phyloP scores from a whole-genome alignment of 2,329 filamentous ascomycete species.

The Cytospora schulzeri region DNA sequence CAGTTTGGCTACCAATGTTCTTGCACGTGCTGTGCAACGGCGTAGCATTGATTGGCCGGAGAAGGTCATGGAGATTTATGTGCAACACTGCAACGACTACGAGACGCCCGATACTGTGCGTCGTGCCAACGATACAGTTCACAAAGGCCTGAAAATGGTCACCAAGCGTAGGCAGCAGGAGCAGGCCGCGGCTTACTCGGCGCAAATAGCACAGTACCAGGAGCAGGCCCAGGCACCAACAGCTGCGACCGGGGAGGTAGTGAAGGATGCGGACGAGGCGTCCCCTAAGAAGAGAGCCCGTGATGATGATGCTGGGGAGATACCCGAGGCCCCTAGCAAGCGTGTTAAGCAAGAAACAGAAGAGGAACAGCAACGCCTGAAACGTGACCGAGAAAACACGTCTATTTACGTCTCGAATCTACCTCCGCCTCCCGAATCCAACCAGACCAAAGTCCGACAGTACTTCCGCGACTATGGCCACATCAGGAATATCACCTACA shows the following conservation, averaged over 20 bases:
- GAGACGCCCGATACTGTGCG: slow-evolving; percentile 78
- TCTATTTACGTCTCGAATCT: slow-evolving; percentile 81
- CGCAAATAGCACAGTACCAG: slow-evolving; percentile 45
- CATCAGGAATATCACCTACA: slow-evolving; percentile 74
- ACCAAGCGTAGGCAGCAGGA: slow-evolving; percentile 67
- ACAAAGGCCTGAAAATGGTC: slow-evolving; percentile 67
- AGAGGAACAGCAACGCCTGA: slow-evolving; percentile 47
- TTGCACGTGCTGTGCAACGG: slow-evolving; percentile 68
- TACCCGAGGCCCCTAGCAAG: slow-evolving; percentile 62
- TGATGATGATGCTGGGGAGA: slow-evolving; percentile 55
- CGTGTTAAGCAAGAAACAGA: slow-evolving; percentile 56
- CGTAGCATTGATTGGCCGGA: slow-evolving; percentile 75
- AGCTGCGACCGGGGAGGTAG: slow-evolving; percentile 38
- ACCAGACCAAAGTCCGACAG: slow-evolving; percentile 74
- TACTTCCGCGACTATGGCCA: slow-evolving; percentile 92
- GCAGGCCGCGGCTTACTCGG: slow-evolving; percentile 59
- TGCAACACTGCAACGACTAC: slow-evolving; percentile 85
- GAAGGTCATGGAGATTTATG: slow-evolving; percentile 71
- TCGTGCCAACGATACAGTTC: slow-evolving; percentile 70
- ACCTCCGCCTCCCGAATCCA: slow-evolving; percentile 71
- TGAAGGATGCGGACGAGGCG: slow-evolving; percentile 36
- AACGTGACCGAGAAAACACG: slow-evolving; percentile 88
- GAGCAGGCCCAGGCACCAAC: slow-evolving; percentile 38
- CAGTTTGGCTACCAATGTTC: slow-evolving; percentile 71
- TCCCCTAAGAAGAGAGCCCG: slow-evolving; percentile 72